These are phyloP conservation scores for Umbelopsis ramanniana DNA, from an alignment of 192 early-diverging fungal genomes.

Conservation along the genomic window DNA sequence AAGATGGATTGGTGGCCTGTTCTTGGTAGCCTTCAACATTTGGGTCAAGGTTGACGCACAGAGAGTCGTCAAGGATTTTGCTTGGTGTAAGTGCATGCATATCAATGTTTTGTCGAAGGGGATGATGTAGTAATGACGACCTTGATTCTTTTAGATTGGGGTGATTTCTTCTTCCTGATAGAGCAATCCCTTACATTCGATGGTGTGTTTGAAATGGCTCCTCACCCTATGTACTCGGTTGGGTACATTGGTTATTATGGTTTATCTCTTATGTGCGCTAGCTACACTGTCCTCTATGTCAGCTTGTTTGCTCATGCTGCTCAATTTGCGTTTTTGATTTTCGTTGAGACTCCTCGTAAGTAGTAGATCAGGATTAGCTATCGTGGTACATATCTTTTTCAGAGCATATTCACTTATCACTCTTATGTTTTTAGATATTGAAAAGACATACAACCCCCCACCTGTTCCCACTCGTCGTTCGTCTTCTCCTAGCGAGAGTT, in stretches of 20 bases:
- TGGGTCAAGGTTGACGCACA: conserved; percentile 97
- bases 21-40: conserved; percentile 88
- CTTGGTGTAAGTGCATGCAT: conserved; percentile 80
- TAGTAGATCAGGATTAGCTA: background rate
- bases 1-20: conserved; percentile 76
- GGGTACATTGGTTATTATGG: conserved; percentile 98
- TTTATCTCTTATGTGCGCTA: conserved; percentile 87
- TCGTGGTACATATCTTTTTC: too few species aligned
- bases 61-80: conserved; percentile 95
- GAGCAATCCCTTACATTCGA: conserved; percentile 91
- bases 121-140: background rate
- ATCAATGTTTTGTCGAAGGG: background rate
- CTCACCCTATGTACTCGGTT: conserved; percentile 99
- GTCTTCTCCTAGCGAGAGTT: background rate
- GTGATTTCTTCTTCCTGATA: conserved; percentile 97
- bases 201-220: conserved; percentile 95
- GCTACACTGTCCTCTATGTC: conserved; percentile 89
- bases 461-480: conserved; percentile 25
- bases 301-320: conserved; percentile 85
- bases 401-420: background rate
- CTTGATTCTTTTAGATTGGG: conserved; percentile 76
- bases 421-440: conserved; percentile 49
- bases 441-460: conserved; percentile 65
- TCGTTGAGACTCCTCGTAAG: conserved; percentile 92
- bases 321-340: conserved; percentile 87